These are phyloP conservation scores for Scleroderma bovista DNA, from an alignment of 768 basidiomycete species.

Conservation along the genomic window DNA sequence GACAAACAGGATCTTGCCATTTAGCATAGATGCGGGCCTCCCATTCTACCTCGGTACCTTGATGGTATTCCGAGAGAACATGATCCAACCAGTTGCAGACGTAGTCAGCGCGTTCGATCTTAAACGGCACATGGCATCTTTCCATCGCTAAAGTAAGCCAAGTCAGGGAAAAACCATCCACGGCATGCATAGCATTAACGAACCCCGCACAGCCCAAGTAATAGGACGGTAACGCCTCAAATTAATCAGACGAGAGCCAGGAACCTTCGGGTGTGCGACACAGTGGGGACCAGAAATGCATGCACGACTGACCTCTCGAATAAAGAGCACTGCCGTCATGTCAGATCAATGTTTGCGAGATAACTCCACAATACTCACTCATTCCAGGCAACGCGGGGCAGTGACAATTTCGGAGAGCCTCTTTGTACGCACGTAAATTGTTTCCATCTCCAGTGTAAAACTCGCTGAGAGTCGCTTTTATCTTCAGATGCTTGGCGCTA, in stretches of 20 bases:
- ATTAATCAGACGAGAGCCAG: constrained; percentile 31
- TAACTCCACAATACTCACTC: constrained; percentile 11
- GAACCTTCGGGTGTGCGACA: constrained; percentile 20
- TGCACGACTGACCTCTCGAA: constrained; percentile 27
- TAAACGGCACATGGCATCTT: constrained; percentile 39
- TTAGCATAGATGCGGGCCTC: constrained; percentile 24
- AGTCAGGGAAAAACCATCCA: not conserved
- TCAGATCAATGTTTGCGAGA: constrained; percentile 1
- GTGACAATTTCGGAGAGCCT: constrained; percentile 22
- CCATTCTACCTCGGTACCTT: constrained; percentile 24
- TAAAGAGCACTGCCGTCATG: constrained; percentile 23
- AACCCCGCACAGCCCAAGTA: constrained; percentile 38
- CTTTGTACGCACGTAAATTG: constrained; percentile 26
- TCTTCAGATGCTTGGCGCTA: constrained; percentile 17
- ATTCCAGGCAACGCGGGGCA: constrained; percentile 30
- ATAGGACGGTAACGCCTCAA: constrained; percentile 34
- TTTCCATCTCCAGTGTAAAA: constrained; percentile 22
- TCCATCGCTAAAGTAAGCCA: constrained; percentile 37
- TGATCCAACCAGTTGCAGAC: constrained; percentile 39
- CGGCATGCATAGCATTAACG: not conserved
- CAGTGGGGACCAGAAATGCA: constrained; percentile 27
- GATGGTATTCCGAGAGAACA: constrained; percentile 20
- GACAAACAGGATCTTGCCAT: constrained; percentile 13
- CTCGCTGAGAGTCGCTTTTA: constrained; percentile 11
- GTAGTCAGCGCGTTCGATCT: constrained; percentile 28